phyloP scores from a whole-genome alignment of 805 yeast species.

The Yarrowia sp. region DNA sequence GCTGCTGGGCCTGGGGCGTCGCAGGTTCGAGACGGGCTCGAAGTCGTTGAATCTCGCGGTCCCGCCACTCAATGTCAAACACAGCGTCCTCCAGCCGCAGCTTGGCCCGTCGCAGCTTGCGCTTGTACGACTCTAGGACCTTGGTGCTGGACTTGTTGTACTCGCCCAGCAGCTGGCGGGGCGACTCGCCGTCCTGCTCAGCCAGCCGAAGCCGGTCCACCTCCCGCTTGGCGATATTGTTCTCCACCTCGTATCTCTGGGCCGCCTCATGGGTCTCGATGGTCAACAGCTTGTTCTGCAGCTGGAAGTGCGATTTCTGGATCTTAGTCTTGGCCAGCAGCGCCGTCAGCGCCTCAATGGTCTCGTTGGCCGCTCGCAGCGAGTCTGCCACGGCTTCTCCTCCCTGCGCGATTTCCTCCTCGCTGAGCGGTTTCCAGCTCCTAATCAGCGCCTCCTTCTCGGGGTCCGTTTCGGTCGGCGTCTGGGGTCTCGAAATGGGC shows the following conservation, averaged over 20 bases:
- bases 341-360: conserved; percentile 37
- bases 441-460: conserved; percentile 29
- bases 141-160: conserved; percentile 42
- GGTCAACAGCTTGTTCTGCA: conserved; percentile 54
- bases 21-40: conserved; percentile 41
- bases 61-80: conserved; percentile 54
- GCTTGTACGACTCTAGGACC: conserved; percentile 51
- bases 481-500: conserved; percentile 13
- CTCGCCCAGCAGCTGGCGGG: conserved; percentile 43
- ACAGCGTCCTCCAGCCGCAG: conserved; percentile 56
- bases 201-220: conserved; percentile 55
- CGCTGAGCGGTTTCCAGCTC: conserved; percentile 29
- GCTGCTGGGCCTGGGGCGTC: conserved; percentile 23
- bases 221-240: conserved; percentile 55
- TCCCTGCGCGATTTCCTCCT: conserved; percentile 34
- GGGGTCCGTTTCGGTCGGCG: conserved; percentile 9
- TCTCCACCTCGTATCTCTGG: conserved; percentile 59
- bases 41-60: conserved; percentile 55
- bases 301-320: conserved; percentile 43
- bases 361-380: conserved; percentile 34
- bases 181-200: conserved; percentile 42
- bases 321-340: conserved; percentile 39
- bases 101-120: conserved; percentile 54
- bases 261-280: conserved; percentile 56
- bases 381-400: conserved; percentile 34